Conservation (phyloP, 768 basidiomycete genomes). For the Pulveroboletus sp. region DNA sequence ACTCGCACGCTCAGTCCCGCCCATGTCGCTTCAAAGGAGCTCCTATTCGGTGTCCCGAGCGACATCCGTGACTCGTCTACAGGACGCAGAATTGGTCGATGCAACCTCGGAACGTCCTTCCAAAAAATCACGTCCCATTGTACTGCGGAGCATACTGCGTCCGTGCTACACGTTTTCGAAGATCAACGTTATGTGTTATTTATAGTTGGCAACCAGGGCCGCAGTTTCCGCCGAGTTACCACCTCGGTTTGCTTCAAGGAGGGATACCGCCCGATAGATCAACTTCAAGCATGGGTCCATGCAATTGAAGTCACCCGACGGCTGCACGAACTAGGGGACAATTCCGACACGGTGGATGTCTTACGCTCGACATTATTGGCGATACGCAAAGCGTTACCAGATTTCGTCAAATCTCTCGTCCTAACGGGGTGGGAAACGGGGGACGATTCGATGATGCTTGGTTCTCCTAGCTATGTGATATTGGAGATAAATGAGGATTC, state of each 20-base stretch:
- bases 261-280: slow-evolving; percentile 44
- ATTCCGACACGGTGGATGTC: slow-evolving; percentile 5
- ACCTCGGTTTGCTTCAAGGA: slow-evolving; percentile 52
- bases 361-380: slow-evolving; percentile 10
- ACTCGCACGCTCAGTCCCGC: slow-evolving; percentile 31
- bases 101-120: slow-evolving; percentile 50
- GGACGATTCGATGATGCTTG: slow-evolving; percentile 31
- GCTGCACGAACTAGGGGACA: background rate
- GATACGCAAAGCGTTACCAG: slow-evolving; percentile 11
- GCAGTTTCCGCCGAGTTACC: background rate
- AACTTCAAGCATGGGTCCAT: slow-evolving; percentile 54
- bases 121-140: slow-evolving; percentile 18
- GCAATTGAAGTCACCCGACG: slow-evolving; percentile 17
- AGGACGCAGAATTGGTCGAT: slow-evolving; percentile 39
- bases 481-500: slow-evolving; percentile 8
- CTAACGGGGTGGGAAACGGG: slow-evolving; percentile 39
- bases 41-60: slow-evolving; percentile 41
- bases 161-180: slow-evolving; percentile 39
- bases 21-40: slow-evolving; percentile 41
- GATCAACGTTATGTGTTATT: slow-evolving; percentile 54
- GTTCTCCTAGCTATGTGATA: slow-evolving; percentile 24
- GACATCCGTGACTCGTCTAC: slow-evolving; percentile 37
- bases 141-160: slow-evolving; percentile 13
- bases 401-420: slow-evolving; percentile 17
- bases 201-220: slow-evolving; percentile 27